Conservation (phyloP, 495 filamentous ascomycete genomes). For the Neurospora sp. region DNA sequence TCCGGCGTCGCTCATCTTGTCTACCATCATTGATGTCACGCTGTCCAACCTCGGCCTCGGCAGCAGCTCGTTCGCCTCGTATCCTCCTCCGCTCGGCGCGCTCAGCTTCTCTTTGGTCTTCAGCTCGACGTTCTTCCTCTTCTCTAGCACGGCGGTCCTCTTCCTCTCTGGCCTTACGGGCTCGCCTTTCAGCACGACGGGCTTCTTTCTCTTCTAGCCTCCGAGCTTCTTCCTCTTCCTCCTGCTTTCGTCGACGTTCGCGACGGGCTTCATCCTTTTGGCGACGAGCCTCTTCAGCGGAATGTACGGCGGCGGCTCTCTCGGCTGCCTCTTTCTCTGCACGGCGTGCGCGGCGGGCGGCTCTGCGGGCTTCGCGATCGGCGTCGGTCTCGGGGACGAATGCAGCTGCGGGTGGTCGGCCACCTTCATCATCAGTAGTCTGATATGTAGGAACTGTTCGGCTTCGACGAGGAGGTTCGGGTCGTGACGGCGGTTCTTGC, state of each 20-base stretch:
- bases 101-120: conserved; percentile 34
- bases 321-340: conserved; percentile 40
- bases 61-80: conserved; percentile 33
- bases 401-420: conserved; percentile 4
- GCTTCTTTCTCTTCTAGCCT: conserved; percentile 42
- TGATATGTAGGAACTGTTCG: conserved; percentile 20
- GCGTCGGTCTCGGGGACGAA: conserved; percentile 25
- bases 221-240: conserved; percentile 38
- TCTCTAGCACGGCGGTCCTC: conserved; percentile 31
- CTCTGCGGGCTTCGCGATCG: conserved; percentile 45
- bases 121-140: conserved; percentile 29
- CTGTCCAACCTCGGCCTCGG: conserved; percentile 36
- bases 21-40: conserved; percentile 22
- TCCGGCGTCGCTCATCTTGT: conserved; percentile 17
- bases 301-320: conserved; percentile 33
- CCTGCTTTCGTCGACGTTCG: conserved; percentile 31
- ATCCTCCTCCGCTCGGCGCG: conserved; percentile 33
- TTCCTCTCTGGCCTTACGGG: conserved; percentile 33
- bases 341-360: conserved; percentile 37
- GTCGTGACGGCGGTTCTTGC: conserved; percentile 15
- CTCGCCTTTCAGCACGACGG: conserved; percentile 40
- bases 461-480: conserved; percentile 34
- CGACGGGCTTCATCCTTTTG: conserved; percentile 37
- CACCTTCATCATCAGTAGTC: conserved; percentile 32
- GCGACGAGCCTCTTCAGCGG: conserved; percentile 37